These are phyloP conservation scores for Candida tibetensis DNA, from an alignment of 805 yeast species.

Conservation along the genomic window DNA sequence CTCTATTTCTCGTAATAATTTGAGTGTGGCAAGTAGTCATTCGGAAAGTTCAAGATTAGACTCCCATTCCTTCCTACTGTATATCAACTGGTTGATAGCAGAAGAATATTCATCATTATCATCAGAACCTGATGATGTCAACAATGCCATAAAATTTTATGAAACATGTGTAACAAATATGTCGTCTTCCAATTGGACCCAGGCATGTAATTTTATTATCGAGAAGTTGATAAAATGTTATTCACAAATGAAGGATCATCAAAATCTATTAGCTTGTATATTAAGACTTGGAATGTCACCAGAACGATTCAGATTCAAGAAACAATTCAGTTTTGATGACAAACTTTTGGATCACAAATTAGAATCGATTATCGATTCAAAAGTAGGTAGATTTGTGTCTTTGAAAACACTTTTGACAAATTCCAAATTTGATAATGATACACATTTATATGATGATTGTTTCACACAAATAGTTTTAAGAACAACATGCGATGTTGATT, in stretches of 20 bases:
- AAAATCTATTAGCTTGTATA: constrained; percentile 7
- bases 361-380: neutral
- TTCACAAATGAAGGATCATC: constrained; percentile 22
- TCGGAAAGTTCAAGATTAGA: neutral
- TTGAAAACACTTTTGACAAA: constrained; percentile 1
- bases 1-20: neutral
- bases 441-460: constrained; percentile 17
- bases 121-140: constrained; percentile 6
- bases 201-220: constrained; percentile 29
- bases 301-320: neutral
- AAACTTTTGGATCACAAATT: neutral
- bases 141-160: constrained; percentile 20
- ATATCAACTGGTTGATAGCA: constrained; percentile 49
- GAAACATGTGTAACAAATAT: constrained; percentile 10
- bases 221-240: constrained; percentile 40
- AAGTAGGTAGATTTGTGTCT: neutral
- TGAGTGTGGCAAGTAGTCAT: neutral
- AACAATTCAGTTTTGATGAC: neutral
- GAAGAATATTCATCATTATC: constrained; percentile 36
- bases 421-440: constrained; percentile 9
- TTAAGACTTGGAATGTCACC: constrained; percentile 1
- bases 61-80: constrained; percentile 13
- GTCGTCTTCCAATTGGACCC: constrained; percentile 33
- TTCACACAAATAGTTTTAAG: constrained; percentile 18
- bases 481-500: constrained; percentile 7